phyloP scores from a whole-genome alignment of 257 asterid genomes.

The Salvia splendens region DNA sequence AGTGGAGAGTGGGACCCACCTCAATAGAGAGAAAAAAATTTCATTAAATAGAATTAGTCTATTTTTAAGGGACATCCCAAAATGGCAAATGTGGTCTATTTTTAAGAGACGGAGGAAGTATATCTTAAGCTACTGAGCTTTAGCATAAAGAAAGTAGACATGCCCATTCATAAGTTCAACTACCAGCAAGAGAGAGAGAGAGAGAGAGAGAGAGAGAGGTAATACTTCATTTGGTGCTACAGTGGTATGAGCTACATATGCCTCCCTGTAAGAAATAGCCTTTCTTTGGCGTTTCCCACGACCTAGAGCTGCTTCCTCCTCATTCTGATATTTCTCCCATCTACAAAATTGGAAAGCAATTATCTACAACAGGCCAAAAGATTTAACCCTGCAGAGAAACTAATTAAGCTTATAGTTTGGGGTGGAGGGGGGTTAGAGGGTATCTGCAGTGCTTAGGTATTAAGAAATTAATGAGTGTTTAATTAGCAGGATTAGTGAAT shows the following conservation, averaged over 20 bases:
- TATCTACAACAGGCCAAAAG: neutral
- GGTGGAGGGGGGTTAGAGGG: neutral
- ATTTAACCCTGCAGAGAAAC: too few species aligned
- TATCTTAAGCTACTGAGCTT: neutral
- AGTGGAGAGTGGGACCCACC: too few species aligned
- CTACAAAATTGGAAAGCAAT: slow-evolving; percentile 47
- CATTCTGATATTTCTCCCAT: slow-evolving; percentile 88
- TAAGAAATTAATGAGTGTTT: slow-evolving; percentile 11
- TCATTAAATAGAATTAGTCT: too few species aligned
- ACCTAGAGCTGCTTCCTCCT: slow-evolving; percentile 98
- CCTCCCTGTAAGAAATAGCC: slow-evolving; percentile 90
- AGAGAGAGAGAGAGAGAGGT: slow-evolving; percentile 21
- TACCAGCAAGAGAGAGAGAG: neutral
- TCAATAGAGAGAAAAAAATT: too few species aligned
- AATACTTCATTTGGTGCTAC: slow-evolving; percentile 67
- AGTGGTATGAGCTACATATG: slow-evolving; percentile 62
- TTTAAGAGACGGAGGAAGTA: too few species aligned
- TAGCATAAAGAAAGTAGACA: neutral
- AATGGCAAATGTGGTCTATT: too few species aligned
- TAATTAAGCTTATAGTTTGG: too few species aligned
- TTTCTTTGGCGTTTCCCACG: slow-evolving; percentile 97
- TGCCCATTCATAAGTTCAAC: slow-evolving; percentile 6
- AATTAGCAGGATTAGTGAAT: neutral
- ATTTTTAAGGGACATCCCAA: too few species aligned
- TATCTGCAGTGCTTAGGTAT: neutral